These are phyloP conservation scores for Zhuliangozyma blackwelliae DNA, from an alignment of 1,139 yeast species.

Conservation along the genomic window DNA sequence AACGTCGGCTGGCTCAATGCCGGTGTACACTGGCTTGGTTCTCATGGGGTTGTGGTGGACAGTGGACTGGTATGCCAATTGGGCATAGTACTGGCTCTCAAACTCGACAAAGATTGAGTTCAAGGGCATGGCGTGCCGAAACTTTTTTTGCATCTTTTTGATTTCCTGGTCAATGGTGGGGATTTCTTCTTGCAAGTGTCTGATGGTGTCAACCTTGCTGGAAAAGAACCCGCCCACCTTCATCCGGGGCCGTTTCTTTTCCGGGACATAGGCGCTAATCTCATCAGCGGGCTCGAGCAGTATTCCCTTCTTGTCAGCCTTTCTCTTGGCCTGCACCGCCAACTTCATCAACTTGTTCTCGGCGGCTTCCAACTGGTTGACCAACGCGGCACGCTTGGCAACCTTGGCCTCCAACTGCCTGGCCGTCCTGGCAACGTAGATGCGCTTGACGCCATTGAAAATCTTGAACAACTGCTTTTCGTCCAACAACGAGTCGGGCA, in stretches of 20 bases:
- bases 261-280: constrained; percentile 64
- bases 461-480: constrained; percentile 56
- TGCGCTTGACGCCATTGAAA: constrained; percentile 69
- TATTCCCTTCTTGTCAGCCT: constrained; percentile 59
- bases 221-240: constrained; percentile 51
- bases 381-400: constrained; percentile 58
- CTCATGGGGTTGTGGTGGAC: constrained; percentile 52
- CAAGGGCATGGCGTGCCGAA: constrained; percentile 39
- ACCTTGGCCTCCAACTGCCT: constrained; percentile 56
- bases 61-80: constrained; percentile 60
- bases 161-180: constrained; percentile 56
- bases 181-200: constrained; percentile 51
- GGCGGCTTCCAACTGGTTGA: constrained; percentile 64
- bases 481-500: constrained; percentile 65
- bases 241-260: constrained; percentile 72
- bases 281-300: constrained; percentile 46
- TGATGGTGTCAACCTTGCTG: constrained; percentile 58
- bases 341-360: constrained; percentile 55
- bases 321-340: constrained; percentile 59
- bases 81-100: constrained; percentile 66
- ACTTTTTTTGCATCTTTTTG: constrained; percentile 44
- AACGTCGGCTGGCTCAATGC: constrained; percentile 59
- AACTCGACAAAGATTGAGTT: constrained; percentile 69
- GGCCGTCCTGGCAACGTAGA: constrained; percentile 71
- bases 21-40: constrained; percentile 47